These are phyloP conservation scores for Eimeria tenella DNA, from an alignment of 169 alveolate genomes.

Conservation along the genomic window DNA sequence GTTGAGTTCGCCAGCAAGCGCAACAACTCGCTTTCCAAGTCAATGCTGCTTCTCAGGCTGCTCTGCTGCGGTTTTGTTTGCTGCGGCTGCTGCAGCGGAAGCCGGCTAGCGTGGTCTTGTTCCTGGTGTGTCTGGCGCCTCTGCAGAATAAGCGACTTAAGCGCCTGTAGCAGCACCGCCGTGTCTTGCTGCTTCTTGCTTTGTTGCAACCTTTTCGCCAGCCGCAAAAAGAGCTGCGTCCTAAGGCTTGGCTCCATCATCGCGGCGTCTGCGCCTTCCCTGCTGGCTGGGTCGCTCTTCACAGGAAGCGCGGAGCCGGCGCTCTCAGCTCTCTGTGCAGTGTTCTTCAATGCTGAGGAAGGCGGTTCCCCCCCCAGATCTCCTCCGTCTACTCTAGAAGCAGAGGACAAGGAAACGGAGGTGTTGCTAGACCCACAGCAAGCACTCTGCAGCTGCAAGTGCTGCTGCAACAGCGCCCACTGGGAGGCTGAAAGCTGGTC, in stretches of 20 bases:
- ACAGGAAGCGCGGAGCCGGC: not conserved
- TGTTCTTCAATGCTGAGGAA: not conserved
- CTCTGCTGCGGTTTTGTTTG: not conserved
- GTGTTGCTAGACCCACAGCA: not conserved
- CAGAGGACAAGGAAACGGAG: not conserved
- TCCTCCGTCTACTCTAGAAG: not conserved
- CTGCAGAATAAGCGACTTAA: constrained; percentile 1
- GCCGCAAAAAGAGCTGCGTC: constrained; percentile 28
- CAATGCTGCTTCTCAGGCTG: not conserved
- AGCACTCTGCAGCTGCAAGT: constrained; percentile 13
- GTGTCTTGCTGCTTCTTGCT: not conserved
- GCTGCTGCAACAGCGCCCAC: constrained; percentile 51
- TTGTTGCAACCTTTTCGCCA: constrained; percentile 2
- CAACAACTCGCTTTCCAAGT: not conserved
- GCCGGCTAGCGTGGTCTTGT: not conserved
- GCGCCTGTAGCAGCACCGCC: constrained; percentile 8
- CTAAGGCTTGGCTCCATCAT: not conserved
- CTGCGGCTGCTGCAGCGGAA: constrained; percentile 18
- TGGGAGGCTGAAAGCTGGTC: constrained; percentile 30
- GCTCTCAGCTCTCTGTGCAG: not conserved
- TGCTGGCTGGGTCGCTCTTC: not conserved
- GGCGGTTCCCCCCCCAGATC: not conserved
- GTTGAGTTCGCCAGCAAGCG: constrained; percentile 13
- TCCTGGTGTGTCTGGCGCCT: not conserved
- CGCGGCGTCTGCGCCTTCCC: not conserved